A percentile compares a stretch with the other conserved stretches of the same genome.
Conservation (phyloP, 345 rosid genomes). For the Cochlearia excelsa region DNA sequence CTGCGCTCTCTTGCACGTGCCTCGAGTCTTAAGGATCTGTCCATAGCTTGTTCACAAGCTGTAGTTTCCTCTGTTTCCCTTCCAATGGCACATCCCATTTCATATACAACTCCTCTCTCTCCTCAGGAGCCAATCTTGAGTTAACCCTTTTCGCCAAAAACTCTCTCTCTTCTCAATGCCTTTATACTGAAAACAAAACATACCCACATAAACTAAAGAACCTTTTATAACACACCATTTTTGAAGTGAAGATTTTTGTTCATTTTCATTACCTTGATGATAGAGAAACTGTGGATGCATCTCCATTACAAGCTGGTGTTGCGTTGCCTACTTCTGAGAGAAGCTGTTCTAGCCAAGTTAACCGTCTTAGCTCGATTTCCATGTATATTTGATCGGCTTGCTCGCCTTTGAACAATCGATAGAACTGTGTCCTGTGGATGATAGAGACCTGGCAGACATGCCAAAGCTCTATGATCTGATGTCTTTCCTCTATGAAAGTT, state of each 20-base stretch:
- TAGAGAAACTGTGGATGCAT: constrained; percentile 61
- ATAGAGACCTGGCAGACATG: constrained; percentile 85
- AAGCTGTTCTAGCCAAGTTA: constrained; percentile 93
- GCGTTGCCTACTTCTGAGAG: constrained; percentile 82
- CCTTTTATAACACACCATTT: no score
- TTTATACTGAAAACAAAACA: constrained; percentile 47
- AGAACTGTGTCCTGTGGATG: constrained; percentile 91
- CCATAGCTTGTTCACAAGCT: constrained; percentile 93
- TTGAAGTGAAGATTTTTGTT: no score
- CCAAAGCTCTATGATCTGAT: constrained; percentile 90
- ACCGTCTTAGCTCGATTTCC: constrained; percentile 95
- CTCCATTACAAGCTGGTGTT: constrained; percentile 70
- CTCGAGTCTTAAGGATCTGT: constrained; percentile 81
- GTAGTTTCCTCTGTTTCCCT: constrained; percentile 94
- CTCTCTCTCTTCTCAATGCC: constrained; percentile 85
- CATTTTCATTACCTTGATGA: constrained; percentile 58
- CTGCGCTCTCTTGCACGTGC: constrained; percentile 90
- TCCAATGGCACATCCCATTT: constrained; percentile 93
- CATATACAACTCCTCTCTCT: constrained; percentile 74
- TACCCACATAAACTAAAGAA: no score
- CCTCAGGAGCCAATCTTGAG: constrained; percentile 65
- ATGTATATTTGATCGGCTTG: constrained; percentile 95
- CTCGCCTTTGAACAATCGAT: constrained; percentile 87
- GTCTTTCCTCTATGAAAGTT: constrained; percentile 86
- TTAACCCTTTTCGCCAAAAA: constrained; percentile 82